Conservation (phyloP, 768 basidiomycete species). For the Filobasidium floriforme region DNA sequence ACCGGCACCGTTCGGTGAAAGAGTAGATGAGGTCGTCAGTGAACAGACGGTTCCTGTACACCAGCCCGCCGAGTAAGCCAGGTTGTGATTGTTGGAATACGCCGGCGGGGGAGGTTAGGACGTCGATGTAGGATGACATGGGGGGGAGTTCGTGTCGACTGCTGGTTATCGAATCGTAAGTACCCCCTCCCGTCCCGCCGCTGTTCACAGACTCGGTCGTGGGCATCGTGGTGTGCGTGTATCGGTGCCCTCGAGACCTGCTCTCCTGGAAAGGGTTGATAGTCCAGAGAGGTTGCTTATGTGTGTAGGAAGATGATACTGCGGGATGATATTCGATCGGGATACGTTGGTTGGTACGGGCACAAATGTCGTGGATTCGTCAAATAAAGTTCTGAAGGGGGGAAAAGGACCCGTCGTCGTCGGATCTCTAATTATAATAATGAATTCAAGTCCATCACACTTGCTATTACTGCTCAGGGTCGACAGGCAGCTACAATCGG, state of each 20-base stretch:
- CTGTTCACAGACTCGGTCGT: not conserved
- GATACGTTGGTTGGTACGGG: no score
- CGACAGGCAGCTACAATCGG: no score
- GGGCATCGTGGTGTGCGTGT: constrained; percentile 1
- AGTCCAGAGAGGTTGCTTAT: not conserved
- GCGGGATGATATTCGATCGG: no score
- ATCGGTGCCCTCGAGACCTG: no score
- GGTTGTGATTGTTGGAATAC: constrained; percentile 2
- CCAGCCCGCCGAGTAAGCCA: not conserved
- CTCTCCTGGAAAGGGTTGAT: not conserved
- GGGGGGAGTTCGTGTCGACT: not conserved
- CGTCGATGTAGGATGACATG: not conserved
- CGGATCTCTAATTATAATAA: no score
- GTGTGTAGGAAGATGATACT: no score
- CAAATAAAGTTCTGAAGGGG: no score
- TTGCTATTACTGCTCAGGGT: no score
- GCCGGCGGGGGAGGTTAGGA: not conserved
- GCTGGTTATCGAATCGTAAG: not conserved
- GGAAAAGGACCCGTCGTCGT: no score
- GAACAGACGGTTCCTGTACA: not conserved
- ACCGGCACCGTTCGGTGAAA: not conserved
- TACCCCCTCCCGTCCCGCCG: not conserved
- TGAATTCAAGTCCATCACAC: no score
- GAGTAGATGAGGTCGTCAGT: not conserved
- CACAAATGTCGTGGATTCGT: no score